Evolutionary conservation across 2,329 filamentous ascomycete genomes (phyloP).

Genomic region (Dothiorella sarmentorum): DNA sequence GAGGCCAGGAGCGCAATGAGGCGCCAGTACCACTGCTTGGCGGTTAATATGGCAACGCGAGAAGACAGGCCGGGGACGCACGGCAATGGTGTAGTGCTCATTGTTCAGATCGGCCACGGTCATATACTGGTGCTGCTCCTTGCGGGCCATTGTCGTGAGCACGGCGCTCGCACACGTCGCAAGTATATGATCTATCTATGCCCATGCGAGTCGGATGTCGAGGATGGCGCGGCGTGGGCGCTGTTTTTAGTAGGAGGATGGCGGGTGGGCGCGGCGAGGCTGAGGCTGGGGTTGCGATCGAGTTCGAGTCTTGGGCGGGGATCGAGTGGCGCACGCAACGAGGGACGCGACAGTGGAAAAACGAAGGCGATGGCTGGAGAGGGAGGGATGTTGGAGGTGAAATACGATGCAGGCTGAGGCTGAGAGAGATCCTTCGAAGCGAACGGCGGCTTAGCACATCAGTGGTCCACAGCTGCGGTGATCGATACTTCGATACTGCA

Average conservation of each 20-base stretch:
- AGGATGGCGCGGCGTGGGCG: neutral
- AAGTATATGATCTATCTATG: neutral
- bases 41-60: neutral
- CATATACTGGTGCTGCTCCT: slow-evolving; percentile 15
- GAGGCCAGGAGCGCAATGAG: slow-evolving; percentile 42
- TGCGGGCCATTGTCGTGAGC: neutral
- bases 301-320: neutral
- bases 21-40: slow-evolving; percentile 48
- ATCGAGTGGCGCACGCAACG: slow-evolving; percentile 1
- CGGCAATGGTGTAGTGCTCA: slow-evolving; percentile 17
- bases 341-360: neutral
- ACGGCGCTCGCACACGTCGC: neutral
- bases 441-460: slow-evolving; percentile 15
- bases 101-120: slow-evolving; percentile 17
- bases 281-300: neutral
- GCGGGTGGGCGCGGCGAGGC: neutral
- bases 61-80: neutral
- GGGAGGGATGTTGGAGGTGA: neutral
- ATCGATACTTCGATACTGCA: neutral
- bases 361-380: neutral
- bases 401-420: slow-evolving; percentile 18
- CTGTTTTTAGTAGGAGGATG: slow-evolving; percentile 4
- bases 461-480: neutral
- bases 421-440: slow-evolving; percentile 9
- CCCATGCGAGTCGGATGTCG: slow-evolving; percentile 1